Evolutionary conservation across 2,329 filamentous ascomycete species (phyloP).

Genomic region (Xylaria polymorpha): DNA sequence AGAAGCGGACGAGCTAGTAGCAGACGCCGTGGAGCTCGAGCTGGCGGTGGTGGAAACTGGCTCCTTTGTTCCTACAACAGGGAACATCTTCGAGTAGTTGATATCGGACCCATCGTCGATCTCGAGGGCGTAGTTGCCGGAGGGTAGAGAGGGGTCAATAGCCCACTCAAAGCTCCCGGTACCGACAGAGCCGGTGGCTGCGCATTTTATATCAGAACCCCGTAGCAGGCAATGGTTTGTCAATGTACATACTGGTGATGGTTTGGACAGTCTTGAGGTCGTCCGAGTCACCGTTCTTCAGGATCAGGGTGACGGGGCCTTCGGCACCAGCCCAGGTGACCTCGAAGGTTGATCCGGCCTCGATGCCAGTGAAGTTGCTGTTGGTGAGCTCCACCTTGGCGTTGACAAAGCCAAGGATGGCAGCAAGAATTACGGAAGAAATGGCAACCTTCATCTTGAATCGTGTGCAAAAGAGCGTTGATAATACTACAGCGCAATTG

Average conservation of each 20-base stretch:
- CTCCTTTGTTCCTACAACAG: conserved; percentile 46
- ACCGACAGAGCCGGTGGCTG: conserved; percentile 51
- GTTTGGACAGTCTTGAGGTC: conserved; percentile 53
- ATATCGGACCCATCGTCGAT: conserved; percentile 54
- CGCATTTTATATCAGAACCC: conserved; percentile 29
- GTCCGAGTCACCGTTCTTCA: conserved; percentile 54
- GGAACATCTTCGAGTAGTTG: conserved; percentile 61
- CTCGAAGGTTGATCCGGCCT: conserved; percentile 56
- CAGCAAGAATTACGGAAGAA: conserved; percentile 48
- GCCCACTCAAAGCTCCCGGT: conserved; percentile 55
- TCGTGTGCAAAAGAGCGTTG: conserved; percentile 32
- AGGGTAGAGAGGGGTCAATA: conserved; percentile 51
- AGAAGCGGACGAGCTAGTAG: conserved; percentile 34
- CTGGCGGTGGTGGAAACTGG: conserved; percentile 34
- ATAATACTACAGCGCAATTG: conserved; percentile 21
- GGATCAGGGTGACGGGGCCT: conserved; percentile 57
- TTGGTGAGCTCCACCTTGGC: conserved; percentile 52
- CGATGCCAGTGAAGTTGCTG: conserved; percentile 50
- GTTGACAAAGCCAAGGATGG: conserved; percentile 48
- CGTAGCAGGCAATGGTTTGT: not conserved
- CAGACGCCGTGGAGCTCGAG: conserved; percentile 39
- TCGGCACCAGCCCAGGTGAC: conserved; percentile 57
- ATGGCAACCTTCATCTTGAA: conserved; percentile 52
- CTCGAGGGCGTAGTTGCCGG: conserved; percentile 59
- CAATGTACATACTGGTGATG: conserved; percentile 53